A percentile compares a stretch with the other conserved stretches of the same genome.
phyloP scores from a whole-genome alignment of 1,139 yeast genomes.

The Magnusiomyces suaveolens region DNA sequence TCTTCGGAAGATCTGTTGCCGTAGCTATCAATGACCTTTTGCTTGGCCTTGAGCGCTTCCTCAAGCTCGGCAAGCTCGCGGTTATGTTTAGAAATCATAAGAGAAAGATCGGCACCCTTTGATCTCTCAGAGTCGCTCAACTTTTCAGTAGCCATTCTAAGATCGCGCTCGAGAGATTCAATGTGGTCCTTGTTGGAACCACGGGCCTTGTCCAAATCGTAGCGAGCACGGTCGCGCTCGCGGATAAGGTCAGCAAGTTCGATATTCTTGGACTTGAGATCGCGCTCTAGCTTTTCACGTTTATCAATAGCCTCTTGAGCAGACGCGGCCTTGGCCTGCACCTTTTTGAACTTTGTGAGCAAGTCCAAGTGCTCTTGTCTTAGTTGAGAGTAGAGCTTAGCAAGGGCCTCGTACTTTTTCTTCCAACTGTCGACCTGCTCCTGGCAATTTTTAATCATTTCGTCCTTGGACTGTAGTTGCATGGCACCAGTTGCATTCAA shows the following conservation, averaged over 20 bases:
- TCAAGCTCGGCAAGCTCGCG: constrained; percentile 34
- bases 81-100: constrained; percentile 56
- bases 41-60: constrained; percentile 32
- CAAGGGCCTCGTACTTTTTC: constrained; percentile 78
- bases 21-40: constrained; percentile 28
- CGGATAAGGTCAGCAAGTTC: constrained; percentile 84
- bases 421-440: constrained; percentile 78
- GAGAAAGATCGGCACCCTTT: constrained; percentile 56
- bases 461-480: constrained; percentile 72
- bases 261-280: constrained; percentile 72
- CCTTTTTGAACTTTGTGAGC: constrained; percentile 67
- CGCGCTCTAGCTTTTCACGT: constrained; percentile 76
- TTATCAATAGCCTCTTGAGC: constrained; percentile 87
- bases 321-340: constrained; percentile 82
- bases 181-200: constrained; percentile 60
- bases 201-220: constrained; percentile 65
- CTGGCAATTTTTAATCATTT: constrained; percentile 55
- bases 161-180: constrained; percentile 56
- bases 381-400: constrained; percentile 80
- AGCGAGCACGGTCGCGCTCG: constrained; percentile 81
- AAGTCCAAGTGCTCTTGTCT: constrained; percentile 85
- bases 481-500: constrained; percentile 59
- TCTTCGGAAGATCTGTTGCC: constrained; percentile 24
- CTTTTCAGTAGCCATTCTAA: constrained; percentile 53
- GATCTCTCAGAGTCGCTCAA: constrained; percentile 56